Evolutionary conservation across 2,329 filamentous ascomycete genomes (phyloP), one percentile per base, ranked within the genome.

Genomic region (Cytospora schulzeri): DNA sequence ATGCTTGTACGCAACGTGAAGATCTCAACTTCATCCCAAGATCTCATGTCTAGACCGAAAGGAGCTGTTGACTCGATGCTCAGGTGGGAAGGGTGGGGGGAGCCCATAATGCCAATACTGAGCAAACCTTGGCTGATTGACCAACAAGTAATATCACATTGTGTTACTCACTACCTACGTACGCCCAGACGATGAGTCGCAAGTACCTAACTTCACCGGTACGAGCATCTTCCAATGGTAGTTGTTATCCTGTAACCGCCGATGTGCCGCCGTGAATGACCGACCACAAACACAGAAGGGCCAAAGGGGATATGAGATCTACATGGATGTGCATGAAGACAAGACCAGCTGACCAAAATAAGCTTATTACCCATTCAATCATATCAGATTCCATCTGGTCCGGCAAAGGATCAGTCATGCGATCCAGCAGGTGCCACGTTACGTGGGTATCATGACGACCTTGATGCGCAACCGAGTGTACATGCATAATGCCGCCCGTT

Each of bases 261-360:
- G 59, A 62, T 41, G 8, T 62, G 59, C 48, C 52, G 60, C 60
- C 60, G 60, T 28, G 14, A 38, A 26, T 35, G 52, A 26, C 35
- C 38, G 52, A 26, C 35, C 38, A 45, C 59, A 45, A 38, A 22
- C 38, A 22, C 31, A 22, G 19, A 50, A 50, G 38, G 38, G 2
- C 38, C 11, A n/a, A 24, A 22, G 14, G 26, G 12, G 5, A 33
- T 28, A 26, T 26, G 22, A 19, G 61, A 54, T 53, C 41, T 29
- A 55, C 55, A 26, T 28, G 50, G 61, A 31, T 29, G 33, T 33
- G 31, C 55, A 48, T 50, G 53, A 60, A 54, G 15, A 26, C 52
- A 59, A 59, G 55, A 57, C 55, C 29, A 17, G 35, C 35, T 63
- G 56, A 63, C 55, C 29, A 28, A 56, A 60, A 57, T 64, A 64